Conservation (phyloP, 352 stramenopile species). For the Thalassiosira hispida region DNA sequence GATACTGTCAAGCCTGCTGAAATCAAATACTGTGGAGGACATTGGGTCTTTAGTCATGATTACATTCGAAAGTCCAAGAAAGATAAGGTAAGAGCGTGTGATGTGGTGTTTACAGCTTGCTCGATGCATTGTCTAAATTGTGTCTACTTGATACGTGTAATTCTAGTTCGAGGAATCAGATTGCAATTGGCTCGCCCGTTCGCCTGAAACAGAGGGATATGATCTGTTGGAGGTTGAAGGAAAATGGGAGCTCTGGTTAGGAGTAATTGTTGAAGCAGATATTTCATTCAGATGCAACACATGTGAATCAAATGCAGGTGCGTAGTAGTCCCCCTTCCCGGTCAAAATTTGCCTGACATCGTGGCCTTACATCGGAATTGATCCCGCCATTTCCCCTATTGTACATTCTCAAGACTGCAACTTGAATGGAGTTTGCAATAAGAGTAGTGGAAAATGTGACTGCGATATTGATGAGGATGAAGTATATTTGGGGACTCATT, state of each 20-base stretch:
- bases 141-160: not conserved
- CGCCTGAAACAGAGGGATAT: constrained; percentile 10
- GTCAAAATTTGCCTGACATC: too few species aligned
- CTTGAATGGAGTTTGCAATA: constrained; percentile 21
- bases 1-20: constrained; percentile 17
- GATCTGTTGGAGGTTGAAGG: constrained; percentile 21
- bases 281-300: too few species aligned
- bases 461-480: not conserved
- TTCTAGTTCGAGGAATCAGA: not conserved
- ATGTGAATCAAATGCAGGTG: too few species aligned
- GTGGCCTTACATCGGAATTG: too few species aligned
- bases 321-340: too few species aligned
- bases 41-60: constrained; percentile 36
- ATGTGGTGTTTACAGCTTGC: not conserved
- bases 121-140: not conserved
- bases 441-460: constrained; percentile 1
- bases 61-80: constrained; percentile 32
- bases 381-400: not conserved
- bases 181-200: constrained; percentile 25
- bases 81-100: not conserved
- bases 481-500: constrained; percentile 16
- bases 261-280: not conserved
- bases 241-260: constrained; percentile 23
- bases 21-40: constrained; percentile 37
- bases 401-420: constrained; percentile 18